Evolutionary conservation across 441 rosid genomes (phyloP).

Genomic region (Kokia cookei): DNA sequence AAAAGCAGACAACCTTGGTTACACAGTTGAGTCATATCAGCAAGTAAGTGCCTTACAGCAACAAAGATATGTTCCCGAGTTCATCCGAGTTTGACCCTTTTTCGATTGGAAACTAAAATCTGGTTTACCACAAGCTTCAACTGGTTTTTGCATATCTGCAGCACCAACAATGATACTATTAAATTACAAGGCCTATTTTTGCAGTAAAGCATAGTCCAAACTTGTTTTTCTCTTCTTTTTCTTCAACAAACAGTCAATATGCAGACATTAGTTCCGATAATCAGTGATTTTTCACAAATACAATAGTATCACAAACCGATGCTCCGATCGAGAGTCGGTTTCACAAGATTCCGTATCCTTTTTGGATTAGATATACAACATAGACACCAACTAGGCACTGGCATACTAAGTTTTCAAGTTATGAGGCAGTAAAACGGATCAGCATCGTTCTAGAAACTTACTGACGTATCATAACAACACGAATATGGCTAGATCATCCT

Average conservation of each 20-base stretch:
- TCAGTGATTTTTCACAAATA: not conserved
- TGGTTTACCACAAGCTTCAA: constrained; percentile 17
- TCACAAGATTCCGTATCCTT: not conserved
- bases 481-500: not conserved
- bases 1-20: constrained; percentile 24
- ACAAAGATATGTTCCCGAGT: constrained; percentile 26
- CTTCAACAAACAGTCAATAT: constrained; percentile 4
- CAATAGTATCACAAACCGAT: not conserved
- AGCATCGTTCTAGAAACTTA: not conserved
- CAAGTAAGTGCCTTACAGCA: constrained; percentile 15
- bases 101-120: constrained; percentile 4
- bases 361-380: not conserved
- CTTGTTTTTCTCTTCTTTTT: not conserved
- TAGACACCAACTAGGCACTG: not conserved
- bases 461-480: not conserved
- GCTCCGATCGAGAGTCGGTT: not conserved
- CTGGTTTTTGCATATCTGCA: constrained; percentile 17
- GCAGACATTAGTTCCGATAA: not conserved
- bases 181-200: constrained; percentile 4
- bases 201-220: constrained; percentile 5
- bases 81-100: constrained; percentile 32
- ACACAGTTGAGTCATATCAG: constrained; percentile 18
- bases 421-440: not conserved
- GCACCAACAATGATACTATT: constrained; percentile 14
- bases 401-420: not conserved